These are phyloP conservation scores for Cetraspora pellucida DNA, from an alignment of 192 early-diverging fungal genomes.

Conservation along the genomic window DNA sequence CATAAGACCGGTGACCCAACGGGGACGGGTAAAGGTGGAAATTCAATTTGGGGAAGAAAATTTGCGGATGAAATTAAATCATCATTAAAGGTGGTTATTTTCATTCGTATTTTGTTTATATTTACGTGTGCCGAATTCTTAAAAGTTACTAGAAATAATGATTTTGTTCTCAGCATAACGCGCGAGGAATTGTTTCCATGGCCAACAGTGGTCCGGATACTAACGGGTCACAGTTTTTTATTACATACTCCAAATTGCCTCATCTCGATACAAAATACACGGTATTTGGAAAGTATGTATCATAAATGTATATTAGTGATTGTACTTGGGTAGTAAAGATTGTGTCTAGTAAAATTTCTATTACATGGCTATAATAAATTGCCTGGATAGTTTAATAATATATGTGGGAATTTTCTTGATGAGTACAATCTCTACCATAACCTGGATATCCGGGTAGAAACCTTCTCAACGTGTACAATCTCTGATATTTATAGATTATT, in stretches of 20 bases:
- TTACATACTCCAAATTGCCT: slow-evolving; percentile 84
- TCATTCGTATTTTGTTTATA: not conserved
- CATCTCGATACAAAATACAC: slow-evolving; percentile 92
- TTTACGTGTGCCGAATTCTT: not conserved
- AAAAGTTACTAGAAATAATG: not conserved
- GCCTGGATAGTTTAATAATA: too few relatives aligned
- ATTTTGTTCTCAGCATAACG: slow-evolving; percentile 66
- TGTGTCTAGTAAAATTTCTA: too few relatives aligned
- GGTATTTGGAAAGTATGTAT: slow-evolving; percentile 79
- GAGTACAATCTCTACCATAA: too few relatives aligned
- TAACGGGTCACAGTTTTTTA: slow-evolving; percentile 91
- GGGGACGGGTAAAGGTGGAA: slow-evolving; percentile 84
- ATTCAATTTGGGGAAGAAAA: slow-evolving; percentile 80
- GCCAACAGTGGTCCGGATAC: slow-evolving; percentile 89
- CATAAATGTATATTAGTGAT: not conserved
- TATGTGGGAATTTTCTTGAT: too few relatives aligned
- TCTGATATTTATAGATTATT: too few relatives aligned
- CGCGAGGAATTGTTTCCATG: slow-evolving; percentile 88
- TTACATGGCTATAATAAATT: too few relatives aligned
- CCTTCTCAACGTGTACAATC: too few relatives aligned
- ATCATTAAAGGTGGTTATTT: slow-evolving; percentile 63
- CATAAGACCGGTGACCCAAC: slow-evolving; percentile 83
- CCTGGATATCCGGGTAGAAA: too few relatives aligned
- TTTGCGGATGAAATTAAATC: slow-evolving; percentile 83
- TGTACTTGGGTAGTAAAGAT: too few relatives aligned